Evolutionary conservation across 495 filamentous ascomycete species (phyloP).

Genomic region (Aspergillus sclerotiicarbonarius): DNA sequence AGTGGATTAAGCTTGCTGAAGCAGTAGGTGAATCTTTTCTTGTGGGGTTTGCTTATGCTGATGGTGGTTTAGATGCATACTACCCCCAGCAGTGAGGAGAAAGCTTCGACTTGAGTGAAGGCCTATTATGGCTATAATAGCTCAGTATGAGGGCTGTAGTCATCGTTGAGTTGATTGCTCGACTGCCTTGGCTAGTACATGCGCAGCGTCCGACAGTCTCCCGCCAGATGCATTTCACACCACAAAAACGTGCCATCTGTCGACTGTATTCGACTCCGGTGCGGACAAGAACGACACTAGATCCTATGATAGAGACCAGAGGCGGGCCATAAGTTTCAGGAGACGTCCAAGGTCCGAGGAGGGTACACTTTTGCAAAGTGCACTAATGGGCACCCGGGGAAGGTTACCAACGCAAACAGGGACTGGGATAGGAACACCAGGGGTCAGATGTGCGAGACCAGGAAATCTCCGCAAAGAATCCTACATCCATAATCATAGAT

Average conservation of each 20-base stretch:
- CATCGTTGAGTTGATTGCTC: not conserved
- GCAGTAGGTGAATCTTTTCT: slow-evolving; percentile 38
- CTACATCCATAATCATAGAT: not conserved
- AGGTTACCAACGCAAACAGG: no score
- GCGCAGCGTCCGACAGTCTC: not conserved
- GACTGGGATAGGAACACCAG: no score
- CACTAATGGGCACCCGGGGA: no score
- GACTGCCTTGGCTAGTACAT: not conserved
- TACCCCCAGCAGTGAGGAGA: slow-evolving; percentile 10
- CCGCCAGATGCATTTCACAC: not conserved
- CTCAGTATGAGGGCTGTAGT: not conserved
- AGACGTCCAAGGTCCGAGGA: no score
- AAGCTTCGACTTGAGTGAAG: slow-evolving; percentile 11
- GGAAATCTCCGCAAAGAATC: no score
- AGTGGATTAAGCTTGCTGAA: slow-evolving; percentile 81
- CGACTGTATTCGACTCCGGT: not conserved
- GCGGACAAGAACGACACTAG: not conserved
- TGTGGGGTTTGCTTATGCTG: not conserved
- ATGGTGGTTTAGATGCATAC: slow-evolving; percentile 35
- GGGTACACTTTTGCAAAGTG: no score
- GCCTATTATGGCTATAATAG: not conserved
- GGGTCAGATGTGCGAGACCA: no score
- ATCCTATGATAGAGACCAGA: not conserved
- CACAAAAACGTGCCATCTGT: not conserved
- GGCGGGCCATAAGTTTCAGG: no score